Evolutionary conservation across 2,329 filamentous ascomycete genomes (phyloP).

Genomic region (Phyllosticta capitalensis): DNA sequence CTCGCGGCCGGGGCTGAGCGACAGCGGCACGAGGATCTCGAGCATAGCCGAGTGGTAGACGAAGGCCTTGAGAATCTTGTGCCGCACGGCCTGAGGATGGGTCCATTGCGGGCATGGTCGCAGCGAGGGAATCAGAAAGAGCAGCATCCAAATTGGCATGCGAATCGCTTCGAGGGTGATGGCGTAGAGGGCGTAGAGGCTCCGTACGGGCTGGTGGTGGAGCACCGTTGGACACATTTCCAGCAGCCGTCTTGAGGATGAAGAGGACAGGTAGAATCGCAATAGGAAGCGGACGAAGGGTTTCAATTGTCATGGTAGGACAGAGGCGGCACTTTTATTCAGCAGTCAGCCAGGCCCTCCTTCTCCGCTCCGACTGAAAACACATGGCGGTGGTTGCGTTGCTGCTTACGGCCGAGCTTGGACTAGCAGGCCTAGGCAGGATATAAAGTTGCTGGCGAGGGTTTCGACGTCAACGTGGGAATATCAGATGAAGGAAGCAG

Average conservation of each 20-base stretch:
- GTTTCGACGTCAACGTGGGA: not conserved
- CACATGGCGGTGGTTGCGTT: not conserved
- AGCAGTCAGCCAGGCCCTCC: not conserved
- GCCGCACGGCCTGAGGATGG: slow-evolving; percentile 28
- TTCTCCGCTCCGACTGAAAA: too few relatives aligned
- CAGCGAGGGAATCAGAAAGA: slow-evolving; percentile 26
- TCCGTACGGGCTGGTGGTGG: slow-evolving; percentile 30
- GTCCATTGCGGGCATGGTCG: slow-evolving; percentile 33
- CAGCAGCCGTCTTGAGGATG: not conserved
- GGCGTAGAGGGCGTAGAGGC: slow-evolving; percentile 28
- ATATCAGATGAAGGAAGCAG: not conserved
- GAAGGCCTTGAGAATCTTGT: slow-evolving; percentile 24
- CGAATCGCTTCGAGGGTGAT: slow-evolving; percentile 23
- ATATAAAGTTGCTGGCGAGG: not conserved
- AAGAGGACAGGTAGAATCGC: not conserved
- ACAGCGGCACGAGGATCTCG: slow-evolving; percentile 20
- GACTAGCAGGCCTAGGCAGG: not conserved
- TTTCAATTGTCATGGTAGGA: too few relatives aligned
- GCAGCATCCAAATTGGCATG: slow-evolving; percentile 32
- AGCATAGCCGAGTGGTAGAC: slow-evolving; percentile 25
- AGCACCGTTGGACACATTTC: not conserved
- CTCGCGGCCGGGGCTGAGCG: slow-evolving; percentile 28
- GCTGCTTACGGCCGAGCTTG: not conserved
- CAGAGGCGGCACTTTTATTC: not conserved
- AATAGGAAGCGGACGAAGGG: too few relatives aligned